Conservation (phyloP, 345 rosid species). For the Erodium maritimum region DNA sequence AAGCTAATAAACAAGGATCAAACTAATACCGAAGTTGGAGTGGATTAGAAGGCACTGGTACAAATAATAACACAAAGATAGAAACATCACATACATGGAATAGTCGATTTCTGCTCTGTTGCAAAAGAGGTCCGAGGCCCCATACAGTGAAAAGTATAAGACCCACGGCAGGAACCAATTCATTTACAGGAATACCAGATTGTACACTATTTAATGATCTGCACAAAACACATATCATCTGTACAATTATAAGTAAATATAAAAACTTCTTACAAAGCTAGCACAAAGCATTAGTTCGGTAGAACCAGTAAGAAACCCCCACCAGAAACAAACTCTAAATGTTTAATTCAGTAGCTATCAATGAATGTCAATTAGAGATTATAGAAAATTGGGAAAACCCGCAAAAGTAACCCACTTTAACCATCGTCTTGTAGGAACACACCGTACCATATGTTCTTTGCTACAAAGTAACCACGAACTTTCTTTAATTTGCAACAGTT, state of each 20-base stretch:
- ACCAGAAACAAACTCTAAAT: neutral
- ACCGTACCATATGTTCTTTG: too few species aligned
- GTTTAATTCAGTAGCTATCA: neutral
- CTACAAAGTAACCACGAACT: too few species aligned
- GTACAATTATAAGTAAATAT: neutral
- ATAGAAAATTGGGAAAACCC: too few species aligned
- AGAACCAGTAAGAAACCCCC: too few species aligned
- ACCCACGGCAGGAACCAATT: conserved; percentile 58
- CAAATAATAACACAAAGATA: conserved; percentile 2
- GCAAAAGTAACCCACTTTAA: too few species aligned
- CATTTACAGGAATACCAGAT: conserved; percentile 40
- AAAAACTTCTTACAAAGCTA: neutral
- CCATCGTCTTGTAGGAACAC: too few species aligned
- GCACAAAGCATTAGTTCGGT: neutral
- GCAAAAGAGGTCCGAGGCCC: conserved; percentile 72
- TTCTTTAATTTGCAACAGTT: too few species aligned
- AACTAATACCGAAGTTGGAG: conserved; percentile 6
- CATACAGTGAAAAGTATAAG: conserved; percentile 67
- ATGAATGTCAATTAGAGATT: too few species aligned
- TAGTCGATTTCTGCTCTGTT: conserved; percentile 36
- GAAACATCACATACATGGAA: conserved; percentile 30
- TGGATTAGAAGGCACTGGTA: neutral
- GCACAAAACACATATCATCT: conserved; percentile 8
- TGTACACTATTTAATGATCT: conserved; percentile 49
- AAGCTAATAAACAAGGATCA: conserved; percentile 3